Base-by-base conservation (phyloP, 179 eudicot genomes). In the Gypsophila paniculata region DNA sequence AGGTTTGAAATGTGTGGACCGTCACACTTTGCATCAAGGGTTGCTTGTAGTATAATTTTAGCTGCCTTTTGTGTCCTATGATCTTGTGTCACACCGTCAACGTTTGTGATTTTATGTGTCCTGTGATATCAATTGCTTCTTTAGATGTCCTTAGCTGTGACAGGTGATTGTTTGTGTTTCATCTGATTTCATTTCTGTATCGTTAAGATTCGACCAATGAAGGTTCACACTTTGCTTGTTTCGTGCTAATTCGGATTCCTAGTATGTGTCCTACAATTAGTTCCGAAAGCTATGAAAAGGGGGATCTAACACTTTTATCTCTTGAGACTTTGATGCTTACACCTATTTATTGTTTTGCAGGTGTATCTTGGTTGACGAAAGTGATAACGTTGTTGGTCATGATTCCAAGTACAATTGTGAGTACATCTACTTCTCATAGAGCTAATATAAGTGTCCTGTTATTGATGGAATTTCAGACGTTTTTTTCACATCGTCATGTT, bases 361-460 rank as follows among this genome's bases (percentile, higher is more conserved):
- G 68, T 94, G 97, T 72, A 94, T 94, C 77, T 82, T 94, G 86
- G 99, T 94, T 69, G 97, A 94, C 77, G 96, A 88, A 85, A 89
- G 82, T 72, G 99, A 94, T 72, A 74, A 76, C 25, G 95, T 94
- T 52, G 75, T 90, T 62, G 99, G 99, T 62, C 99, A 94, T 77
- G 99, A 91, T 72, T 78, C 85, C 85, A 94, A 94, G 76, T 94
- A 94, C 83, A 94, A 91, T 62, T 94, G 99, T 94, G 78, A 94
- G 99, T 81, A 26, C 17, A 58, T 74, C 51, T 4, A 14, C 66
- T 21, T 22, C 22, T 1, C 59, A 23, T 65, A 48, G 38, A 22
- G 29, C 52, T 52, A 72, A 14, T 21, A 11, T 0, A 14, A 11
- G 53, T 42, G 39, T 19, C 51, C 0, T 26, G 39, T 63, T 26